phyloP scores from a whole-genome alignment of 2,329 filamentous ascomycete genomes.

The Volutella citrinella region DNA sequence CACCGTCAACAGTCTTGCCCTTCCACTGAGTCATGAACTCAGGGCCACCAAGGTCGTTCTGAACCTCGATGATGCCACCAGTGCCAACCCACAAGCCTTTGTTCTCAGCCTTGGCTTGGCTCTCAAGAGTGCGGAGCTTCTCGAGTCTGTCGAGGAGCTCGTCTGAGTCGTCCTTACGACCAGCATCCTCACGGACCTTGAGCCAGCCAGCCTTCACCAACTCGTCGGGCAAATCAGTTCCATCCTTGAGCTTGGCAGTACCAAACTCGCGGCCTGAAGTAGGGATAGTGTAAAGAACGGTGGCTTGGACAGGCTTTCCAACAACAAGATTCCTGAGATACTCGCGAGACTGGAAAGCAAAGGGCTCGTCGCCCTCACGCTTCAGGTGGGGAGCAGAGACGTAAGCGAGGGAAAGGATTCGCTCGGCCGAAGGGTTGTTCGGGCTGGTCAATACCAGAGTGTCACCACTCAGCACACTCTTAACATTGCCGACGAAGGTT shows the following conservation, averaged over 20 bases:
- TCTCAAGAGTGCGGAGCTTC: conserved; percentile 73
- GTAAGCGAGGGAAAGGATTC: conserved; percentile 85
- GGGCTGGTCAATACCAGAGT: conserved; percentile 81
- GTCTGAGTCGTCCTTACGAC: conserved; percentile 83
- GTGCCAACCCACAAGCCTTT: conserved; percentile 77
- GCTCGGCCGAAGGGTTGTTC: conserved; percentile 78
- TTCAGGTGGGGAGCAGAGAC: conserved; percentile 83
- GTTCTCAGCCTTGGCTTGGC: conserved; percentile 70
- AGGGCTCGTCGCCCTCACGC: conserved; percentile 88
- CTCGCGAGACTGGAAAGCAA: conserved; percentile 92
- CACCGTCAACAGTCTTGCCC: conserved; percentile 76
- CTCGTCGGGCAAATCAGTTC: conserved; percentile 75
- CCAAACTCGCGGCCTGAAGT: conserved; percentile 87
- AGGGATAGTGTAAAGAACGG: conserved; percentile 82
- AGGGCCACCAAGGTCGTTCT: conserved; percentile 76
- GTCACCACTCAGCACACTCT: conserved; percentile 92
- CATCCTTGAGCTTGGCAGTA: conserved; percentile 71
- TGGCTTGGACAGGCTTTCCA: conserved; percentile 84
- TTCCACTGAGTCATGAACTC: conserved; percentile 83
- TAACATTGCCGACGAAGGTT: conserved; percentile 71
- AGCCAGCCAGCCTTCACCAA: conserved; percentile 86
- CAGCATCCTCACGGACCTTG: conserved; percentile 91
- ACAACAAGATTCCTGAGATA: conserved; percentile 80
- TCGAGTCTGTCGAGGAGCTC: conserved; percentile 70
- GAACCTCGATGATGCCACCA: conserved; percentile 68